These are phyloP conservation scores for Erythrophleum fordii DNA, from an alignment of 306 rosid species.

Conservation along the genomic window DNA sequence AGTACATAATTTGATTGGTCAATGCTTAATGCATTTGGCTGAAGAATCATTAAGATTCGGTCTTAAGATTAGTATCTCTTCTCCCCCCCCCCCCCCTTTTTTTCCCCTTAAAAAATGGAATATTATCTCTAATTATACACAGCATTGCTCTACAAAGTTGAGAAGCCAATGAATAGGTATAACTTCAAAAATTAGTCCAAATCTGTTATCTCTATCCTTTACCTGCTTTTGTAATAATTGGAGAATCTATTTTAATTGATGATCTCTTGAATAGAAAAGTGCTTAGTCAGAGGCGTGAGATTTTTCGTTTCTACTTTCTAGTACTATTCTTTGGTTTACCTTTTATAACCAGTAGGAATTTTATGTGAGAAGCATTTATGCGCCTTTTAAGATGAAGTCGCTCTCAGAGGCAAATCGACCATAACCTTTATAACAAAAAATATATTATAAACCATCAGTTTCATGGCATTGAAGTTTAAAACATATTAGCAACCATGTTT, in stretches of 20 bases:
- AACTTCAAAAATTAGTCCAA: background rate
- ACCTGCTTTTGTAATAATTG: background rate
- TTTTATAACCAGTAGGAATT: background rate
- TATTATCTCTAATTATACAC: background rate
- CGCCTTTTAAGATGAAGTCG: slow-evolving; percentile 11
- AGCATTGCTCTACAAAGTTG: background rate
- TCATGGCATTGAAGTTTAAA: background rate
- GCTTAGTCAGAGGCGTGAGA: background rate
- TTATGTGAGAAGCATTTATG: background rate
- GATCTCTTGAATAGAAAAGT: background rate
- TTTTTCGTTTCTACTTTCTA: background rate
- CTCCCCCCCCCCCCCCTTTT: too few relatives aligned
- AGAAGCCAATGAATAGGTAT: background rate
- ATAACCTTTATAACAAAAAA: background rate
- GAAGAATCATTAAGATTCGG: background rate
- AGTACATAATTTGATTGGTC: slow-evolving; percentile 28
- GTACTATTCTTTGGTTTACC: background rate
- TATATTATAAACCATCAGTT: background rate
- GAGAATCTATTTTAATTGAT: background rate
- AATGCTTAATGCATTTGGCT: background rate
- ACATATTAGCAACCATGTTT: background rate
- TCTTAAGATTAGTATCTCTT: background rate
- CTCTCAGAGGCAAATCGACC: slow-evolving; percentile 25
- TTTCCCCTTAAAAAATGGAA: background rate
- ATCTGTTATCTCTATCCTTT: background rate